These are phyloP conservation scores for Clathrus columnatus DNA, from an alignment of 768 basidiomycete species.

Conservation along the genomic window DNA sequence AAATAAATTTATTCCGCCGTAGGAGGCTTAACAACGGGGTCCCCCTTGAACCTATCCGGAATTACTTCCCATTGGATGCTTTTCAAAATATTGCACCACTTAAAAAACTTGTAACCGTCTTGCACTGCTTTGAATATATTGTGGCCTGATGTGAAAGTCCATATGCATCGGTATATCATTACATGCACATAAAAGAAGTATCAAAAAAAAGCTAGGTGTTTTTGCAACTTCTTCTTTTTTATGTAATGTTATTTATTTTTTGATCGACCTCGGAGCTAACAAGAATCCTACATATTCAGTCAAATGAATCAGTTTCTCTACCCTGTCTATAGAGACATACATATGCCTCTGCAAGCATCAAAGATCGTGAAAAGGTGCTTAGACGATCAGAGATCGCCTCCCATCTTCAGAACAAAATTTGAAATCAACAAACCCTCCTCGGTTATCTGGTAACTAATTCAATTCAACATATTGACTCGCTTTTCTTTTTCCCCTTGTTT, in stretches of 20 bases:
- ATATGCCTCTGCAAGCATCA: not conserved
- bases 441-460: not conserved
- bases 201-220: too few relatives aligned
- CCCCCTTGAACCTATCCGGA: not conserved
- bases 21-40: too few relatives aligned
- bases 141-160: not conserved
- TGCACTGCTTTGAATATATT: not conserved
- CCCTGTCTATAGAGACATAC: not conserved
- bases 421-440: too few relatives aligned
- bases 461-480: not conserved
- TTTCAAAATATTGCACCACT: not conserved
- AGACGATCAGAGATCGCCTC: not conserved
- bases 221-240: too few relatives aligned
- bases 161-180: too few relatives aligned
- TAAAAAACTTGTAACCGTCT: not conserved
- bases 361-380: not conserved
- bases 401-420: not conserved
- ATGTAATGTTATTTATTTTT: too few relatives aligned
- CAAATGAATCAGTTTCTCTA: too few relatives aligned
- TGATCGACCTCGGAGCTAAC: too few relatives aligned
- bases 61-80: not conserved
- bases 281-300: too few relatives aligned
- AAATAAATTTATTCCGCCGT: too few relatives aligned
- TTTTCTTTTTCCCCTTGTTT: too few relatives aligned
- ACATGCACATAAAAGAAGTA: too few relatives aligned